Conservation (phyloP, 2,329 filamentous ascomycete genomes). For the Colletotrichum ledebouriae region DNA sequence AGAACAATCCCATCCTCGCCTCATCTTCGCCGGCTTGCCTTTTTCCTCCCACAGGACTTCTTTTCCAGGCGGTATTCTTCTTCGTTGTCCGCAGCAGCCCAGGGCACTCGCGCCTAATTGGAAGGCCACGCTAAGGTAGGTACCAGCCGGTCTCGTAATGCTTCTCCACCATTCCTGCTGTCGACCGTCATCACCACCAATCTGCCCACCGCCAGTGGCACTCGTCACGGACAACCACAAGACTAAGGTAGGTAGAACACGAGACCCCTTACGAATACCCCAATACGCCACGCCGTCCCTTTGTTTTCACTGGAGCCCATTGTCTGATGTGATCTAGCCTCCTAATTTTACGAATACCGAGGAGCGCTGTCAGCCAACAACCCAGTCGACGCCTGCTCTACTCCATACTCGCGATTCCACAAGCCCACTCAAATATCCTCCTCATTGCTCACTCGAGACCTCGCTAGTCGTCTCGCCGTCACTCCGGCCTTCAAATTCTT, state of each 20-base stretch:
- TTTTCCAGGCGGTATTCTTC: not conserved
- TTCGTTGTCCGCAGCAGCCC: not conserved
- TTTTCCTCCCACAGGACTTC: not conserved
- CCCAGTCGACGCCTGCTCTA: too few relatives aligned
- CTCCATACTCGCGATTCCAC: not conserved
- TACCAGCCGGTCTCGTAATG: constrained; percentile 25
- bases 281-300: constrained; percentile 22
- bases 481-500: not conserved
- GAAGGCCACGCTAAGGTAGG: not conserved
- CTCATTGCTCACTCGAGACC: not conserved
- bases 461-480: too few relatives aligned
- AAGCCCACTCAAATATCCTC: constrained; percentile 35
- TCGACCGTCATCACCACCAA: constrained; percentile 24
- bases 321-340: constrained; percentile 13
- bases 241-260: not conserved
- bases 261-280: constrained; percentile 16
- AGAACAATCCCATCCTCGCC: constrained; percentile 1
- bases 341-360: not conserved
- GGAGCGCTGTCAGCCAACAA: not conserved
- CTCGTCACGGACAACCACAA: constrained; percentile 1
- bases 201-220: constrained; percentile 16
- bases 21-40: constrained; percentile 11
- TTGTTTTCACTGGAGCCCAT: constrained; percentile 18
- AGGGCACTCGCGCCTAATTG: not conserved
- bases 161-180: not conserved